Percentiles rank a stretch among this genome's conserved stretches.
Conservation (phyloP, 2,329 filamentous ascomycete species). For the Aspergillus ochraceus region DNA sequence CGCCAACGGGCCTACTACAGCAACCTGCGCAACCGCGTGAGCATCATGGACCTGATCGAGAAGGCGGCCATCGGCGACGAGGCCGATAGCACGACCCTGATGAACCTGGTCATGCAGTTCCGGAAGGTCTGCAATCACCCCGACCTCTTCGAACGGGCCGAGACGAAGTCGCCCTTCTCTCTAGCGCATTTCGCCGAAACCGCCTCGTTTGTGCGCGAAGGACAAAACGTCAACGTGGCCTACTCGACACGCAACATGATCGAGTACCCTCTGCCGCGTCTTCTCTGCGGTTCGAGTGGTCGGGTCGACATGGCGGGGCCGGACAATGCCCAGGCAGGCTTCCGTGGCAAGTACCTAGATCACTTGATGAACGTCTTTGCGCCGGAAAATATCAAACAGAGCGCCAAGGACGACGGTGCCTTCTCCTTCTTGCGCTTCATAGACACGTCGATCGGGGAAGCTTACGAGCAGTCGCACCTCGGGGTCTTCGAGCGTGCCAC, state of each 20-base stretch:
- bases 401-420: conserved; percentile 59
- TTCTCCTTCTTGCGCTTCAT: conserved; percentile 93
- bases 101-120: conserved; percentile 99
- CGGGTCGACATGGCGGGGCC: conserved; percentile 71
- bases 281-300: conserved; percentile 80
- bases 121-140: conserved; percentile 99
- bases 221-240: conserved; percentile 71
- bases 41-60: conserved; percentile 97
- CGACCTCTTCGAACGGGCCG: conserved; percentile 91
- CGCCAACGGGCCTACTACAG: conserved; percentile 91
- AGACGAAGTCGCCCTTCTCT: conserved; percentile 82
- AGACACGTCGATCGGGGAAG: conserved; percentile 72
- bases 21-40: conserved; percentile 93
- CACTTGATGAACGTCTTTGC: conserved; percentile 91
- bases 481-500: conserved; percentile 74
- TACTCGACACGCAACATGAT: conserved; percentile 89
- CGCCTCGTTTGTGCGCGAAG: conserved; percentile 90
- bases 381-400: conserved; percentile 72
- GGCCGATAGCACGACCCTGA: conserved; percentile 89
- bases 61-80: conserved; percentile 94
- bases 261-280: conserved; percentile 76
- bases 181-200: conserved; percentile 90
- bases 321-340: conserved; percentile 74
- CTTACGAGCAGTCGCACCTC: conserved; percentile 66
- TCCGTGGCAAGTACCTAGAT: conserved; percentile 72